phyloP scores from a whole-genome alignment of 176 grass and related monocot genomes.

The Oryza brachyantha region DNA sequence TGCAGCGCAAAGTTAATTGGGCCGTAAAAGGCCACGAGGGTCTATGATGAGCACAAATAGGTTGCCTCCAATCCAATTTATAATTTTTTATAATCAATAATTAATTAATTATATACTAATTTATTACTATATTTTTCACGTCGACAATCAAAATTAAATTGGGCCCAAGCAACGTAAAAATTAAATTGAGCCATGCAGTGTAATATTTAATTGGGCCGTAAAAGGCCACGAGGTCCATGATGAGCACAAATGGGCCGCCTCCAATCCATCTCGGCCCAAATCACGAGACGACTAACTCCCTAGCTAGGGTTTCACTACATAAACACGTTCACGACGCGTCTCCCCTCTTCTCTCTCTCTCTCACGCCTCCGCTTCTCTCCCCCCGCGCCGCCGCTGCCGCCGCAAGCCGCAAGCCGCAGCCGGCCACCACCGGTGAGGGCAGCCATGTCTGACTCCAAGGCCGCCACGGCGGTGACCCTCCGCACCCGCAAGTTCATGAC shows the following conservation, averaged over 20 bases:
- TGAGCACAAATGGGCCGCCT: background rate
- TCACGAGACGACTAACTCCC: background rate
- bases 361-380: background rate
- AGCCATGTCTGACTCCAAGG: slow-evolving; percentile 74
- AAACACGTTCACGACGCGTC: background rate
- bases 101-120: too few species aligned
- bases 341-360: background rate
- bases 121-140: too few species aligned
- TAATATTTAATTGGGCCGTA: too few species aligned
- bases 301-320: slow-evolving; percentile 53
- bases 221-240: background rate
- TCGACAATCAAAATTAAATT: too few species aligned
- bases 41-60: too few species aligned
- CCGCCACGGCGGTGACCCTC: slow-evolving; percentile 55
- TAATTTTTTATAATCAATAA: too few species aligned
- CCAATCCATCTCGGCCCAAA: background rate
- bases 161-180: too few species aligned
- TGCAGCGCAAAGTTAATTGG: too few species aligned
- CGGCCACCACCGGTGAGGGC: slow-evolving; percentile 20
- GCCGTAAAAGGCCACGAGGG: too few species aligned
- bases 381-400: background rate
- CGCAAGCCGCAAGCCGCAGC: background rate
- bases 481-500: slow-evolving; percentile 98
- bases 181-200: too few species aligned
- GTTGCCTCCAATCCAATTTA: too few species aligned